phyloP scores from a whole-genome alignment of 495 filamentous ascomycete genomes.

The Apiosordaria backusii region DNA sequence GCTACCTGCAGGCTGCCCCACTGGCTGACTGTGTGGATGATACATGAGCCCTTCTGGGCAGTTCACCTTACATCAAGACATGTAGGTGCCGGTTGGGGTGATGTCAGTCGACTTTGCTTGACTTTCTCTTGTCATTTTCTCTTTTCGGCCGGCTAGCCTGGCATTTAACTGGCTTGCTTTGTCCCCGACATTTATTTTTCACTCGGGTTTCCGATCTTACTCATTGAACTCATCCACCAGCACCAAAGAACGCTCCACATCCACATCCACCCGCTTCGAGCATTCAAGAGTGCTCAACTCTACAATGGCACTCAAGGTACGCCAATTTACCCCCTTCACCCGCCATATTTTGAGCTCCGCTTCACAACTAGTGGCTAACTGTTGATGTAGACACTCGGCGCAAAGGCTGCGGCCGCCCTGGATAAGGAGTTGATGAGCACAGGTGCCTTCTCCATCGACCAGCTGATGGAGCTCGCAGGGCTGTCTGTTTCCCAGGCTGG shows the following conservation, averaged over 20 bases:
- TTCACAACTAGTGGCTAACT: not conserved
- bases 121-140: not conserved
- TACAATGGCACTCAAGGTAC: slow-evolving; percentile 49
- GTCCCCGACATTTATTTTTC: not conserved
- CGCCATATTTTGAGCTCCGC: not conserved
- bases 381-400: slow-evolving; percentile 66
- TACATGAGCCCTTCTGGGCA: not conserved
- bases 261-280: too few species aligned
- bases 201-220: not conserved
- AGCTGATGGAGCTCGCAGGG: slow-evolving; percentile 95
- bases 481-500: slow-evolving; percentile 91
- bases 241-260: not conserved
- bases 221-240: not conserved
- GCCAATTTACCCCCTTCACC: slow-evolving; percentile 7
- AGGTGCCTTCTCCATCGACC: slow-evolving; percentile 90
- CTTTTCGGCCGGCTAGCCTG: not conserved
- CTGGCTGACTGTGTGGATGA: not conserved
- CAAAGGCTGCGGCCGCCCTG: slow-evolving; percentile 80
- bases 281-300: too few species aligned
- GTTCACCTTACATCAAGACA: slow-evolving; percentile 3
- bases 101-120: slow-evolving; percentile 19
- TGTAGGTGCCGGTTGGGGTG: too few species aligned
- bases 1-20: not conserved
- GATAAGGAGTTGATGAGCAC: slow-evolving; percentile 92
- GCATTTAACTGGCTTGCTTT: not conserved